Evolutionary conservation across 805 yeast genomes (phyloP).

Genomic region (Cyberlindnera mycetangii): DNA sequence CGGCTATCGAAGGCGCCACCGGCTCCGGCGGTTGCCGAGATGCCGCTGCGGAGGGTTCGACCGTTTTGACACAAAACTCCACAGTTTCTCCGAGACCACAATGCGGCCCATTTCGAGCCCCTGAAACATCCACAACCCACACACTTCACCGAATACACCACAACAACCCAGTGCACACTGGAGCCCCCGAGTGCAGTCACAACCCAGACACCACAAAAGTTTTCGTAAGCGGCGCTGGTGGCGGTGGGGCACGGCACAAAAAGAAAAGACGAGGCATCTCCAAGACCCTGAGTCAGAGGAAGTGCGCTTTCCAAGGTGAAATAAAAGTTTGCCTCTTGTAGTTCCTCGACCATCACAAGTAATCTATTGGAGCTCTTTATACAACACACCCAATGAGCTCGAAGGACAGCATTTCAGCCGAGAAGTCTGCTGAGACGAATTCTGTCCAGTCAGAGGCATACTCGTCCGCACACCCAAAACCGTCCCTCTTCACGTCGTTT

Average conservation of each 20-base stretch:
- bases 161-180: background rate
- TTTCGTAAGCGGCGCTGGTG: background rate
- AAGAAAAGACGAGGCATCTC: constrained; percentile 7
- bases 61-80: constrained; percentile 1
- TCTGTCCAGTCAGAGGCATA: constrained; percentile 7
- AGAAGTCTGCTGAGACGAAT: constrained; percentile 7
- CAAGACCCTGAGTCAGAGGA: background rate
- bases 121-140: background rate
- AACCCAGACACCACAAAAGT: background rate
- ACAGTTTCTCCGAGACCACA: background rate
- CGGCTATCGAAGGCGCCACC: background rate
- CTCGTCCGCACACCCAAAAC: background rate
- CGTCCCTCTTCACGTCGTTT: constrained; percentile 9
- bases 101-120: background rate
- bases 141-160: background rate
- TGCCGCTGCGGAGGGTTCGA: background rate
- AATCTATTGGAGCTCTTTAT: background rate
- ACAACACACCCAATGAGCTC: background rate
- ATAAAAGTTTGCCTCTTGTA: too few relatives aligned
- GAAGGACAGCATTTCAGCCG: constrained; percentile 1
- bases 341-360: too few relatives aligned
- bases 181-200: background rate
- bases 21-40: background rate
- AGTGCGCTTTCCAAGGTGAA: too few relatives aligned
- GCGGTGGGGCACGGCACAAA: constrained; percentile 9